Conservation (phyloP, 2,329 filamentous ascomycete genomes). For the Sordariomycetes sp. region DNA sequence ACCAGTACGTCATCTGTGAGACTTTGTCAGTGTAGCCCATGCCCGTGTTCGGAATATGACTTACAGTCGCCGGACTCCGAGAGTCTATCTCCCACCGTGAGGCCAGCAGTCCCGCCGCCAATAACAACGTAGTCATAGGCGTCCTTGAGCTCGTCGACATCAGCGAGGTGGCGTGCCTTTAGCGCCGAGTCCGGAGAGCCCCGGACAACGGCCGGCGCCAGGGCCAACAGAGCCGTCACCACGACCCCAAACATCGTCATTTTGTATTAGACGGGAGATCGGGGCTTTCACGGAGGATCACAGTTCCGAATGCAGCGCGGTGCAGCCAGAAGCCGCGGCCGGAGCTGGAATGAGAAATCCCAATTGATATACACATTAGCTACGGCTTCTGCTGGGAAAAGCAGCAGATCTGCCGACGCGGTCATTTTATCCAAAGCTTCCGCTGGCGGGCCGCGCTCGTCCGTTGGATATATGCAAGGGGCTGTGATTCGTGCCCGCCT, state of each 20-base stretch:
- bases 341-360: too few relatives aligned
- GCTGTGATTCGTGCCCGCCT: not conserved
- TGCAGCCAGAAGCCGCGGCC: too few relatives aligned
- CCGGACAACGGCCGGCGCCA: not conserved
- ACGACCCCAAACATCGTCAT: not conserved
- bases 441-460: not conserved
- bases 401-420: not conserved
- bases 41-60: not conserved
- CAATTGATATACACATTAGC: too few relatives aligned
- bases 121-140: constrained; percentile 13
- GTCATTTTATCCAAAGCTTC: not conserved
- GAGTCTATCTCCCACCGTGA: constrained; percentile 10
- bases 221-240: not conserved
- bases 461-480: not conserved
- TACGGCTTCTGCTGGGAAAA: too few relatives aligned
- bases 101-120: constrained; percentile 9
- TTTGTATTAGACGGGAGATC: not conserved
- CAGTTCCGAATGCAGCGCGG: too few relatives aligned
- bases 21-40: not conserved
- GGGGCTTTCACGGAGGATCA: too few relatives aligned
- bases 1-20: constrained; percentile 9
- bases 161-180: not conserved
- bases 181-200: not conserved
- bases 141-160: not conserved
- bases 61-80: constrained; percentile 5